Evolutionary conservation across 805 yeast species (phyloP).

Genomic region (Nakazawaea holstii): DNA sequence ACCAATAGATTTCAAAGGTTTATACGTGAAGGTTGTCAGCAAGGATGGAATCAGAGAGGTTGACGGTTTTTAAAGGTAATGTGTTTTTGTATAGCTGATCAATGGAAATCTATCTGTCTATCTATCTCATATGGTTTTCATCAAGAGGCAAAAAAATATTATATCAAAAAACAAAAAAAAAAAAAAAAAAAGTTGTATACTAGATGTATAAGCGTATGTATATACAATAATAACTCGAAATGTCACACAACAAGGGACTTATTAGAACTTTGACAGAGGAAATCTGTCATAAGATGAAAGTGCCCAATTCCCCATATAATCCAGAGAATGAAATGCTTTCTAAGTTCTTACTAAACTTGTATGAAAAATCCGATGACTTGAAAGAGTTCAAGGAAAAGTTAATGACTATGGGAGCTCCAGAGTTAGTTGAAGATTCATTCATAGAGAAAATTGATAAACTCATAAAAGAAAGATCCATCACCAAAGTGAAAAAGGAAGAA

Average conservation of each 20-base stretch:
- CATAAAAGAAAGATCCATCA: background rate
- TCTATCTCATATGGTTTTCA: background rate
- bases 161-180: background rate
- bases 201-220: no score
- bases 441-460: background rate
- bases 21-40: conserved; percentile 27
- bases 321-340: conserved; percentile 11
- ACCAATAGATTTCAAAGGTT: conserved; percentile 93
- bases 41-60: conserved; percentile 27
- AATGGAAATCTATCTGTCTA: no score
- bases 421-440: conserved; percentile 7
- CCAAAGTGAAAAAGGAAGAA: background rate
- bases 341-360: conserved; percentile 10
- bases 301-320: conserved; percentile 5
- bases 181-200: background rate
- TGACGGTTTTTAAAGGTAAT: conserved; percentile 13
- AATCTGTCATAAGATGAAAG: conserved; percentile 1
- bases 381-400: conserved; percentile 10
- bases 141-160: background rate
- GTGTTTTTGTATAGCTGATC: background rate
- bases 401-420: conserved; percentile 12
- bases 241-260: background rate
- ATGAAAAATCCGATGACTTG: conserved; percentile 7
- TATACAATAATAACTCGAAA: background rate
- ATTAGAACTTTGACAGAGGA: background rate